phyloP scores from a whole-genome alignment of 768 basidiomycete species.

The Auricularia auricula-judae region DNA sequence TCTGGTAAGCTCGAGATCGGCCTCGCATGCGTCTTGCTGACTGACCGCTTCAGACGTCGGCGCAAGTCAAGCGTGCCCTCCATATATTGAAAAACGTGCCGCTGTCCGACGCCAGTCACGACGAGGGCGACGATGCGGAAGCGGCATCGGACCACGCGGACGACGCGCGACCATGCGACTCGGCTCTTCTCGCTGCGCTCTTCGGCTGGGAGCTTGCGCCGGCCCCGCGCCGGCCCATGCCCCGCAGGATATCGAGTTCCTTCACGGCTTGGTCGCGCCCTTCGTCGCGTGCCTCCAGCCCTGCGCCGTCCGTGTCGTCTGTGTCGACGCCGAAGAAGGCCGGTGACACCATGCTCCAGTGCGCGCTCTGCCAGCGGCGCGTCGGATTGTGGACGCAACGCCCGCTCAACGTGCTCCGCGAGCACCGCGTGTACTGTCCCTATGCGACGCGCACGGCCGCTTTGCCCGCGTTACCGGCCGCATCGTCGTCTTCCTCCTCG shows the following conservation, averaged over 20 bases:
- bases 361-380: constrained; percentile 63
- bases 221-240: constrained; percentile 10
- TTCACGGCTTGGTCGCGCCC: constrained; percentile 7
- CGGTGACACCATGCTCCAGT: constrained; percentile 35
- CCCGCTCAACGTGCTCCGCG: constrained; percentile 64
- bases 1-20: constrained; percentile 34
- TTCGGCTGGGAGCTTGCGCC: constrained; percentile 39
- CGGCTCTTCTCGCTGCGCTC: constrained; percentile 30
- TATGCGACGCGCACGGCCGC: constrained; percentile 34
- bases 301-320: constrained; percentile 8
- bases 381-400: constrained; percentile 64
- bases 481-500: constrained; percentile 4
- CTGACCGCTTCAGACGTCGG: not conserved
- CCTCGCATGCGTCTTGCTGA: not conserved
- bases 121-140: not conserved
- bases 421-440: constrained; percentile 82
- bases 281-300: constrained; percentile 13
- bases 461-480: constrained; percentile 6
- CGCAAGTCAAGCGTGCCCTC: not conserved
- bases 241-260: not conserved
- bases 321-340: not conserved
- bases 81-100: not conserved
- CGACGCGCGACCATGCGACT: constrained; percentile 22
- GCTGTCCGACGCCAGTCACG: not conserved
- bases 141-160: not conserved